phyloP scores from a whole-genome alignment of 345 rosid species.

The Pistacia atlantica region DNA sequence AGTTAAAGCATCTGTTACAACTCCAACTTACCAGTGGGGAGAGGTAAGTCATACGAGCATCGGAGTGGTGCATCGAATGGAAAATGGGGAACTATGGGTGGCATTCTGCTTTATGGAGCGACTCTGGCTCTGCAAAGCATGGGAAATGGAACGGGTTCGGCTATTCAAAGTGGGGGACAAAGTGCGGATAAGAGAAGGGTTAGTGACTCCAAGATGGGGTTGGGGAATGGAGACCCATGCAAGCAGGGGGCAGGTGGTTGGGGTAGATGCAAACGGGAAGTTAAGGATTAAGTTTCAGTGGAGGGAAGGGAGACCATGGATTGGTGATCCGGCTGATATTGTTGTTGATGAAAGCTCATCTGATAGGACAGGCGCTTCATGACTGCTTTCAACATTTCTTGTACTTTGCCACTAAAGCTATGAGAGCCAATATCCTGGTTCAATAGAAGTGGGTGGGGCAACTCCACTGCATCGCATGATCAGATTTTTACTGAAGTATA shows the following conservation, averaged over 20 bases:
- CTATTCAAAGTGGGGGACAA: slow-evolving; percentile 73
- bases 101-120: slow-evolving; percentile 85
- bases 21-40: slow-evolving; percentile 94
- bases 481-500: neutral
- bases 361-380: slow-evolving; percentile 18
- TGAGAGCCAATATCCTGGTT: neutral
- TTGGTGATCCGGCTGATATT: slow-evolving; percentile 96
- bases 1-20: slow-evolving; percentile 62
- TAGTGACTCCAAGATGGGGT: slow-evolving; percentile 89
- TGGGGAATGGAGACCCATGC: slow-evolving; percentile 99
- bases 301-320: slow-evolving; percentile 98
- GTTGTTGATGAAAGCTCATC: slow-evolving; percentile 58
- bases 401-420: slow-evolving; percentile 9
- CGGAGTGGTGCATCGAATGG: slow-evolving; percentile 90
- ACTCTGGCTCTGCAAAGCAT: slow-evolving; percentile 92
- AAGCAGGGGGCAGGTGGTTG: slow-evolving; percentile 87
- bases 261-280: slow-evolving; percentile 96
- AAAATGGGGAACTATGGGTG: slow-evolving; percentile 77
- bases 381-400: slow-evolving; percentile 3
- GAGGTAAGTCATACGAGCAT: slow-evolving; percentile 88
- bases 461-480: slow-evolving; percentile 2
- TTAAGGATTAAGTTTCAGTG: slow-evolving; percentile 86
- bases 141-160: slow-evolving; percentile 79
- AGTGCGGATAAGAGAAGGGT: slow-evolving; percentile 73
- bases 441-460: neutral